Evolutionary conservation across 2,329 filamentous ascomycete species (phyloP).

Genomic region (Lizonia empirigonia): DNA sequence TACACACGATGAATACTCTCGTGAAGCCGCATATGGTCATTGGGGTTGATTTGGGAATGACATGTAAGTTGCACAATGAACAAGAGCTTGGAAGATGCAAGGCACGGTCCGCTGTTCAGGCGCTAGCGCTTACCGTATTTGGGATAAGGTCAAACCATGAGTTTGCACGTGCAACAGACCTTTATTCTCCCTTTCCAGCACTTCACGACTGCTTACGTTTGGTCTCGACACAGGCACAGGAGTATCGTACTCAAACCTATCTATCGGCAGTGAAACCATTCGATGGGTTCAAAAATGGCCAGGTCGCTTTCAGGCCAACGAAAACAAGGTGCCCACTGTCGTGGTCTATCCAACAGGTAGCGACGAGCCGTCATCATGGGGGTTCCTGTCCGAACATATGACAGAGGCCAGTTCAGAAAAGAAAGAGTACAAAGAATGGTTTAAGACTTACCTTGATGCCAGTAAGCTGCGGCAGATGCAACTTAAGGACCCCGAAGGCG

Average conservation of each 20-base stretch:
- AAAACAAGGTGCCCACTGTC: constrained; percentile 62
- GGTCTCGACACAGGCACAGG: constrained; percentile 39
- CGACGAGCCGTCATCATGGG: constrained; percentile 56
- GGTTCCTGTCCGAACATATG: constrained; percentile 55
- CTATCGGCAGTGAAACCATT: constrained; percentile 41
- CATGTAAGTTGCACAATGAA: constrained; percentile 30
- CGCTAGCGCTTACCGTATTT: too few species aligned
- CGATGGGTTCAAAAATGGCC: constrained; percentile 58
- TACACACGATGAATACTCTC: constrained; percentile 23
- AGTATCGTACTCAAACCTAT: constrained; percentile 47
- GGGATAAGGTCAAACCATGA: too few species aligned
- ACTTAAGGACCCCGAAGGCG: constrained; percentile 51
- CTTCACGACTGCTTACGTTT: background rate
- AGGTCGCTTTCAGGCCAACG: constrained; percentile 57
- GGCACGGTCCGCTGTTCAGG: too few species aligned
- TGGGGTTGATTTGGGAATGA: constrained; percentile 47
- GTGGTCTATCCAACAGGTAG: constrained; percentile 54
- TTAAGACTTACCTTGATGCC: constrained; percentile 58
- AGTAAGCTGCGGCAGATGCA: constrained; percentile 51
- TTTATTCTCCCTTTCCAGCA: too few species aligned
- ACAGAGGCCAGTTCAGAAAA: constrained; percentile 44
- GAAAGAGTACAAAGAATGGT: constrained; percentile 56
- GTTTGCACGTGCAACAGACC: too few species aligned
- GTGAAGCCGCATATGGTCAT: constrained; percentile 43
- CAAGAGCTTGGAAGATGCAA: background rate